A percentile compares a stretch with the other conserved stretches of the same genome.
phyloP scores from a whole-genome alignment of 306 rosid genomes.

The Citrullus mucosospermus region DNA sequence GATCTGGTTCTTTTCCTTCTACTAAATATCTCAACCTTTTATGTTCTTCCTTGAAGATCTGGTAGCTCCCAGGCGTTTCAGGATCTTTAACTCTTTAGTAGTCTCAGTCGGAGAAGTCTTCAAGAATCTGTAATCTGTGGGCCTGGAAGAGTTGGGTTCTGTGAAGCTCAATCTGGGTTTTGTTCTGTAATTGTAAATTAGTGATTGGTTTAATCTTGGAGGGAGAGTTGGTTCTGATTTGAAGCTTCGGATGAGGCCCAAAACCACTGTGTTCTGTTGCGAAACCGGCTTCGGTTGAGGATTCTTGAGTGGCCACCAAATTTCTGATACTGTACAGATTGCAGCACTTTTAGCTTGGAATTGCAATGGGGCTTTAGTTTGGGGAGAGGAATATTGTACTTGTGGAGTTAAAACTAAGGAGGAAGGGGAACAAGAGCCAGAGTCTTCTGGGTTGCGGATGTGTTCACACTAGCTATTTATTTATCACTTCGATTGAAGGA shows the following conservation, averaged over 20 bases:
- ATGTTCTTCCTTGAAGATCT: conserved; percentile 49
- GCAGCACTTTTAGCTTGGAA: conserved; percentile 9
- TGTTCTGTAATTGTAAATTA: not conserved
- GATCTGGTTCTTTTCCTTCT: conserved; percentile 43
- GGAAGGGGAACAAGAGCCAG: not conserved
- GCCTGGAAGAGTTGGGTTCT: not conserved
- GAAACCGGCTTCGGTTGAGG: conserved; percentile 74
- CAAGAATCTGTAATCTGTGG: not conserved
- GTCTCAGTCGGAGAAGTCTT: not conserved
- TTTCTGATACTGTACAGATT: conserved; percentile 7
- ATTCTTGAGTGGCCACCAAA: conserved; percentile 19
- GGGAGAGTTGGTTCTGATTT: conserved; percentile 32
- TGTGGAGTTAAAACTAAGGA: not conserved
- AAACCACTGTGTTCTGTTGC: conserved; percentile 30
- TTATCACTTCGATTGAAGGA: not conserved
- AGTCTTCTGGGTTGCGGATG: conserved; percentile 21
- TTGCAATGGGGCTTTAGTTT: conserved; percentile 16
- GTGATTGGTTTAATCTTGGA: conserved; percentile 11
- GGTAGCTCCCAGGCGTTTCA: conserved; percentile 13
- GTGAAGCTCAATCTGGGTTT: conserved; percentile 2
- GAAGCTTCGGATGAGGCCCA: conserved; percentile 55
- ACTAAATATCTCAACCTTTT: conserved; percentile 11
- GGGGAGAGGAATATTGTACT: not conserved
- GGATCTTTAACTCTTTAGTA: not conserved
- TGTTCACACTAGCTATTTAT: not conserved